Evolutionary conservation across 169 alveolate species (phyloP).

Genomic region (Condylostoma magnum): DNA sequence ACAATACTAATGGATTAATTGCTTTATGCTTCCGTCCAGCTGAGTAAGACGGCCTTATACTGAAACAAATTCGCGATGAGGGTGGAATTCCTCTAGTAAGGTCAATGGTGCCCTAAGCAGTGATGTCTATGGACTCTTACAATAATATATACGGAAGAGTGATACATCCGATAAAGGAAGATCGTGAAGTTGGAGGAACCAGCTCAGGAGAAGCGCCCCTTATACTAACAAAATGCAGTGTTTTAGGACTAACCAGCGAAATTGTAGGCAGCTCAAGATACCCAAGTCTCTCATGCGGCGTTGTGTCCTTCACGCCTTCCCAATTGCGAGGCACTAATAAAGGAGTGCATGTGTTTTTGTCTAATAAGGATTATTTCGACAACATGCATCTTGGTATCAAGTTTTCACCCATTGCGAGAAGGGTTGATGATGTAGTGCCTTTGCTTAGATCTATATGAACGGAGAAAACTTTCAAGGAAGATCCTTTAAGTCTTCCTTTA

Average conservation of each 20-base stretch:
- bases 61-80: no score
- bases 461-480: no score
- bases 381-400: no score
- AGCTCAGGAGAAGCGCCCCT: conserved; percentile 74
- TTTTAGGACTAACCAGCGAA: conserved; percentile 60
- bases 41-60: no score
- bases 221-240: conserved; percentile 32
- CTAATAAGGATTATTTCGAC: no score
- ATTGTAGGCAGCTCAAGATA: conserved; percentile 62
- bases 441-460: background rate
- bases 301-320: conserved; percentile 54
- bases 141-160: conserved; percentile 54
- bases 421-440: background rate
- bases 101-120: conserved; percentile 56
- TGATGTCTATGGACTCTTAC: conserved; percentile 44
- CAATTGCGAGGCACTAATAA: conserved; percentile 40
- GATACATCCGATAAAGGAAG: conserved; percentile 47
- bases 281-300: conserved; percentile 65
- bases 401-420: conserved; percentile 3
- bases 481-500: no score
- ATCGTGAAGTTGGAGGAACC: conserved; percentile 67
- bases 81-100: conserved; percentile 68
- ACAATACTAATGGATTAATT: no score
- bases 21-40: no score
- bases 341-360: no score